These are phyloP conservation scores for Babesia ovis DNA, from an alignment of 169 alveolate species.

Conservation along the genomic window DNA sequence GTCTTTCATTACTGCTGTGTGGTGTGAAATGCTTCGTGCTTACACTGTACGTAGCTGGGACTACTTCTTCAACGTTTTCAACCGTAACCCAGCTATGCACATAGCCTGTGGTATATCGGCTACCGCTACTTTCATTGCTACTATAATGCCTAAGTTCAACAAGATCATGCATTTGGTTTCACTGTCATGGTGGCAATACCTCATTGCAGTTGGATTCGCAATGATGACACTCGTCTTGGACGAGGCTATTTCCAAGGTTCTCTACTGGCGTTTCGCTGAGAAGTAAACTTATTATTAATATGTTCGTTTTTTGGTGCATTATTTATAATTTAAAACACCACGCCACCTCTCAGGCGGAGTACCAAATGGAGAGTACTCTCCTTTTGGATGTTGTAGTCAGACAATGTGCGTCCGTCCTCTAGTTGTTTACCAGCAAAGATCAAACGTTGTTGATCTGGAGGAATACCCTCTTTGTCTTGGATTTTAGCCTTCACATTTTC, in stretches of 20 bases:
- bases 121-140: conserved; percentile 79
- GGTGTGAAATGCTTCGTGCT: conserved; percentile 90
- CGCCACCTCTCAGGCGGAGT: conserved; percentile 99
- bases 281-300: conserved; percentile 21
- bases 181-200: conserved; percentile 87
- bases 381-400: conserved; percentile 98
- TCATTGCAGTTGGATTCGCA: conserved; percentile 84
- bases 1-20: conserved; percentile 88
- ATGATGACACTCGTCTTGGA: conserved; percentile 81
- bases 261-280: conserved; percentile 50
- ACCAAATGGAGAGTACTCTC: conserved; percentile 98
- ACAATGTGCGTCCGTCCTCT: conserved; percentile 97
- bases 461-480: conserved; percentile 97
- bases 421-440: conserved; percentile 99
- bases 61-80: conserved; percentile 83
- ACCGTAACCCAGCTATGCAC: conserved; percentile 89
- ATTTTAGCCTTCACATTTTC: conserved; percentile 97
- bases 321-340: conserved; percentile 1
- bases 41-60: conserved; percentile 92
- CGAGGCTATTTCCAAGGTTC: conserved; percentile 83
- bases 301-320: not conserved
- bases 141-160: conserved; percentile 84
- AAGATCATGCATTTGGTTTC: conserved; percentile 79
- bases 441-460: conserved; percentile 99
- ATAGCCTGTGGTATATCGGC: conserved; percentile 89